Evolutionary conservation across 345 rosid genomes (phyloP), one percentile per base, ranked within the genome.

Genomic region (Eutrema heterophyllum): DNA sequence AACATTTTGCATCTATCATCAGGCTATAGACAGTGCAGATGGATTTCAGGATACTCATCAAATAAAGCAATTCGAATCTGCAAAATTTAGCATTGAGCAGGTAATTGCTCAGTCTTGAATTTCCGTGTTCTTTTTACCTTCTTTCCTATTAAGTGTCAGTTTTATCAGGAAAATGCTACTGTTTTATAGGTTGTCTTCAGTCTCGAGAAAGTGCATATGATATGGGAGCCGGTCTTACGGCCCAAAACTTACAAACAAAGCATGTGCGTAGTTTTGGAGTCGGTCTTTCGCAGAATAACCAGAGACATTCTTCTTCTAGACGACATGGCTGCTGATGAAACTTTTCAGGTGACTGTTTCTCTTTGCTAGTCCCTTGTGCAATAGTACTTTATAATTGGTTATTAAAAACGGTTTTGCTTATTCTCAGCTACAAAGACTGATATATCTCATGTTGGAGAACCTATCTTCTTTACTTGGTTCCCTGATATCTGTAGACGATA

Each of bases 291-390:
- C 54, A 84, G 94, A 82, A 85, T 92, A 49, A 43, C 86, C 3
- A 84, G 65, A 81, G 96, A 95, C 75, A 83, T 92, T 61, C 92
- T 95, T 73, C 86, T 85, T 69, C 76, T 95, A 59, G 99, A 95
- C 74, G 99, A 95, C 77, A 85, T 95, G 84, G 98, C 99, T 29
- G 98, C 99, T 10, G 99, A 95, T 67, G 99, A 95, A 83, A 92
- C 99, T 60, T 81, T 90, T 64, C 92, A 89, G 94, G 99, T 89
- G 67, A 14, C 56, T 57, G 51, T 63, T 62, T 54, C 53, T 38
- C 51, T 26, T 64, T 15, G 58, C 36, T 33, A 40, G 44, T 26
- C n/a, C 45, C 6, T 71, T 66, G 29, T 43, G 43, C 21, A 43
- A 36, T 52, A 30, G 15, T 41, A 71, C 41, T 51, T 26, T 60